Base-by-base conservation (phyloP, 768 basidiomycete genomes). In the Auriscalpium microsporum region DNA sequence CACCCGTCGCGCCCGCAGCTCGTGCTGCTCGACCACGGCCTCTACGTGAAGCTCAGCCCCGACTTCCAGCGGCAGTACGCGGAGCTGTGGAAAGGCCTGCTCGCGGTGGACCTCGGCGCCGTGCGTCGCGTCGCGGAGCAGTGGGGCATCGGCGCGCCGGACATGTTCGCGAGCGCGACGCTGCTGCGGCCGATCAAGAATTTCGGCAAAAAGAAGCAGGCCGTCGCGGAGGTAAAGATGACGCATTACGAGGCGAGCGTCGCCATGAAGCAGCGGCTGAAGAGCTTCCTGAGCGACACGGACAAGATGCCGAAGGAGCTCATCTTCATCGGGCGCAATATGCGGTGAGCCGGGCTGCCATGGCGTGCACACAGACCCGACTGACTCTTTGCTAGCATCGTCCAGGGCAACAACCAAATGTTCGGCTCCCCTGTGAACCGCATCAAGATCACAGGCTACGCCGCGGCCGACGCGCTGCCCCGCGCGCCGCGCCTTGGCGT, bases 21-120 rank as follows among this genome's bases (percentile, higher is more conserved):
- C 58, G 87, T 96, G 35, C 75, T 96, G 11, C 81, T 97, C 62
- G 94, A 97, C 66, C 94, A 97, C 66, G 94, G 94, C 1, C 73
- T 97, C 10, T 96, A 95, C 65, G 88, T 94, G 40, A 73, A 74
- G 8, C 78, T 93, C 4, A 68, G 80, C 14, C 78, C 84, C 16
- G 67, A 73, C 1, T 92, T 96, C 67, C 78, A 81, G 58, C 71
- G 76, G 35, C 81, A 94, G 54, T 95, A 94, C 74, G 85, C 87
- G 16, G 70, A 73, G 4, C 72, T 95, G 5, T 94, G 92, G 92
- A 77, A 81, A 50, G 78, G 77, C 16, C 75, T 87, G 63, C 69
- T 84, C 17, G 73, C 74, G 1, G 75, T 75, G 4, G 82, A 87
- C 64, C 82, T 78, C 65, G 67, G 69, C 13, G 71, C 73, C 28